Conservation (phyloP, 148 eudicot genomes). For the Gaultheria prostrata region DNA sequence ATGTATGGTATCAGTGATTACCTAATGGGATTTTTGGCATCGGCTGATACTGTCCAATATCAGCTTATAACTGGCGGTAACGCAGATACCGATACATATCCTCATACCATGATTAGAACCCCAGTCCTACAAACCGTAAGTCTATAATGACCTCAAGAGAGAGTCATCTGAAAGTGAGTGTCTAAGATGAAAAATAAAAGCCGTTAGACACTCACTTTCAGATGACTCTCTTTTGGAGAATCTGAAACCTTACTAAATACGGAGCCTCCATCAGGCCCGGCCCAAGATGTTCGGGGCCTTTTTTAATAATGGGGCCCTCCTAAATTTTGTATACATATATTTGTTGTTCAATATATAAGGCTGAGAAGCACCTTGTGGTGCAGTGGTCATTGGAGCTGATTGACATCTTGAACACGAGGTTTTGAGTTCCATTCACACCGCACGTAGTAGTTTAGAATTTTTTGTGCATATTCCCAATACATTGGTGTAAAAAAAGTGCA, state of each 20-base stretch:
- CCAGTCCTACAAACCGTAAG: background rate
- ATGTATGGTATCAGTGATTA: background rate
- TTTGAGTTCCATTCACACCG: too few relatives aligned
- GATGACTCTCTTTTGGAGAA: background rate
- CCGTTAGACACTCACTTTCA: background rate
- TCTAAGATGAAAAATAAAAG: background rate
- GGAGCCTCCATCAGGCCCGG: background rate
- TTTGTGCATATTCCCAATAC: too few relatives aligned
- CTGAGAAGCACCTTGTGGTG: too few relatives aligned
- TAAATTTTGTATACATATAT: too few relatives aligned
- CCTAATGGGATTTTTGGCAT: background rate
- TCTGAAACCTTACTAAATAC: background rate
- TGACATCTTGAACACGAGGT: too few relatives aligned
- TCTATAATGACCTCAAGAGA: background rate
- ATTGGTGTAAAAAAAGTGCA: too few relatives aligned
- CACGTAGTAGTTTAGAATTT: too few relatives aligned
- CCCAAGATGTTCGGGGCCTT: too few relatives aligned
- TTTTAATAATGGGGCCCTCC: too few relatives aligned
- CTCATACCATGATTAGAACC: background rate
- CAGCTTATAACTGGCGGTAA: background rate
- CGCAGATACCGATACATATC: background rate
- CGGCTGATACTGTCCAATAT: background rate
- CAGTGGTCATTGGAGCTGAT: too few relatives aligned
- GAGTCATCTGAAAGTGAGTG: too few relatives aligned
- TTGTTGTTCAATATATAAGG: too few relatives aligned